Evolutionary conservation across 2,329 filamentous ascomycete species (phyloP).

Genomic region (Torrubiella hemipterigena): DNA sequence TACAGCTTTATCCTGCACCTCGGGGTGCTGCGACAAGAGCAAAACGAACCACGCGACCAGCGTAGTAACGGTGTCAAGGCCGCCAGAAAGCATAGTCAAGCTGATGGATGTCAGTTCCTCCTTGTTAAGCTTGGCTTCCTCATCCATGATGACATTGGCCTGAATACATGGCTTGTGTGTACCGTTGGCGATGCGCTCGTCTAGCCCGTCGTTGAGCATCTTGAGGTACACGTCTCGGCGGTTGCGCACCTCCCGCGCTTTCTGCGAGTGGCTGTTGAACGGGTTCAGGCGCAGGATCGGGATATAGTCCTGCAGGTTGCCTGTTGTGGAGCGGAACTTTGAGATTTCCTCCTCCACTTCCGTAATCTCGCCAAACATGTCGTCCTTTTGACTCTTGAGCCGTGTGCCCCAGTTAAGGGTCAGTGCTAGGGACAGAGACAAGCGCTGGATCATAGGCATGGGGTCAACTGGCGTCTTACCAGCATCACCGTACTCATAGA

Average conservation of each 20-base stretch:
- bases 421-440: conserved; percentile 48
- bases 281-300: conserved; percentile 48
- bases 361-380: conserved; percentile 50
- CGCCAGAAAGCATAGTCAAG: conserved; percentile 56
- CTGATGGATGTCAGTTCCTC: conserved; percentile 54
- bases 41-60: conserved; percentile 54
- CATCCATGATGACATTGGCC: conserved; percentile 52
- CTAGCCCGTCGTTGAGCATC: conserved; percentile 43
- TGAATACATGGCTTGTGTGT: conserved; percentile 54
- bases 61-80: conserved; percentile 55
- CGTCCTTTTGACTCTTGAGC: conserved; percentile 43
- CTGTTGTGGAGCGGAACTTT: conserved; percentile 46
- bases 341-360: conserved; percentile 50
- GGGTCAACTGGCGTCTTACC: conserved; percentile 46
- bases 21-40: conserved; percentile 43
- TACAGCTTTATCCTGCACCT: conserved; percentile 49
- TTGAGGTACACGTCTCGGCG: conserved; percentile 49
- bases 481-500: conserved; percentile 42
- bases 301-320: conserved; percentile 51
- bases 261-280: conserved; percentile 43
- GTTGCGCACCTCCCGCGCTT: conserved; percentile 46
- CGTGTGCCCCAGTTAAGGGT: conserved; percentile 57
- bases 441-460: conserved; percentile 56
- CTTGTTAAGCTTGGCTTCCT: conserved; percentile 48
- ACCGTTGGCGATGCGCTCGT: conserved; percentile 47